Conservation (phyloP, 176 grass and related monocot genomes). For the Olyra latifolia region DNA sequence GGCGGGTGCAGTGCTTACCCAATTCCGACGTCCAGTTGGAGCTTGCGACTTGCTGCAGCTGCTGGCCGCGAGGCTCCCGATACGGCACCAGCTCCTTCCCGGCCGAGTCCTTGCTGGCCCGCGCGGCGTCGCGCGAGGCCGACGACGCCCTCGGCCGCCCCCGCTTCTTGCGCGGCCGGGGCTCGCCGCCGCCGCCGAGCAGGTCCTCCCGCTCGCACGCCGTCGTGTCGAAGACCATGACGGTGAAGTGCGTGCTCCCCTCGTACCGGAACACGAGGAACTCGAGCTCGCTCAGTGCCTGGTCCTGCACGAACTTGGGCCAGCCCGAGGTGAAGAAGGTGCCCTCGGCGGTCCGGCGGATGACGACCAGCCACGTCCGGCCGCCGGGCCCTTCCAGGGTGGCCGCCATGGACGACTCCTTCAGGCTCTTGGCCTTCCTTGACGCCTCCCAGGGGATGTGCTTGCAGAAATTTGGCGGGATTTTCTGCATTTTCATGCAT, state of each 20-base stretch:
- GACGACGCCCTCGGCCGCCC: slow-evolving; percentile 20
- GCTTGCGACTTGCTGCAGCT: neutral
- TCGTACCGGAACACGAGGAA: slow-evolving; percentile 78
- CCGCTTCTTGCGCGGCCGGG: slow-evolving; percentile 28
- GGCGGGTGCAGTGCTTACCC: neutral
- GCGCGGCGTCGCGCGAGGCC: neutral
- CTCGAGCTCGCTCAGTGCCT: slow-evolving; percentile 64
- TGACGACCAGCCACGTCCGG: slow-evolving; percentile 54
- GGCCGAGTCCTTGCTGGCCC: slow-evolving; percentile 11
- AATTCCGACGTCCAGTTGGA: neutral
- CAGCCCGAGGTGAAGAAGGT: slow-evolving; percentile 73
- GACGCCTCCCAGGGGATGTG: slow-evolving; percentile 56
- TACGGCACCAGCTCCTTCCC: slow-evolving; percentile 48
- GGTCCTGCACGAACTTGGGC: slow-evolving; percentile 66
- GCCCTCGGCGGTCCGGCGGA: slow-evolving; percentile 48
- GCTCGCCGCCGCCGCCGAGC: neutral
- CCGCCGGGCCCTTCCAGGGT: slow-evolving; percentile 75
- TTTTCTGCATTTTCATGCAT: slow-evolving; percentile 56
- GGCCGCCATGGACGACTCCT: slow-evolving; percentile 43
- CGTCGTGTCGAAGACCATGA: slow-evolving; percentile 65
- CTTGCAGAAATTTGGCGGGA: slow-evolving; percentile 81
- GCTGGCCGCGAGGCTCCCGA: slow-evolving; percentile 4
- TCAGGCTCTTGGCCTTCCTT: slow-evolving; percentile 33
- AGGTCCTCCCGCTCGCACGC: slow-evolving; percentile 70
- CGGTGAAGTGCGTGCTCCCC: slow-evolving; percentile 59